A percentile compares a stretch with the other conserved stretches of the same genome.
Evolutionary conservation across 2,329 filamentous ascomycete species (phyloP).

Genomic region (Fusarium poae): DNA sequence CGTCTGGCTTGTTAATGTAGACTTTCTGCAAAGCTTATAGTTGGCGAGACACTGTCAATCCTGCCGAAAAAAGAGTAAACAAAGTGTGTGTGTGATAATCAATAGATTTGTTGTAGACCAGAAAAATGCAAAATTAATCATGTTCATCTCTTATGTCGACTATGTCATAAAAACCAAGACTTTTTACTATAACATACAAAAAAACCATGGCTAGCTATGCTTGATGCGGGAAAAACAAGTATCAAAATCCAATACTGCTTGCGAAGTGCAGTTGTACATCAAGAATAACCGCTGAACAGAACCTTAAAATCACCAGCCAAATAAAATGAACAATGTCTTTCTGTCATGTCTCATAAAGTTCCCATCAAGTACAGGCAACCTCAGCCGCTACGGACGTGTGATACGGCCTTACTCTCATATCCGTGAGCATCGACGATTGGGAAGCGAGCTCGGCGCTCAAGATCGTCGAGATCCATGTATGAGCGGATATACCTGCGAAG

Average conservation of each 20-base stretch:
- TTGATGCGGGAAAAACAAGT: constrained; percentile 21
- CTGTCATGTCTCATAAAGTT: constrained; percentile 23
- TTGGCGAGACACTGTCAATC: too few species aligned
- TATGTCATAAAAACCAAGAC: neutral
- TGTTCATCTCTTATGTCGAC: neutral
- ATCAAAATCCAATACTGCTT: constrained; percentile 27
- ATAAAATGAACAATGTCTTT: neutral
- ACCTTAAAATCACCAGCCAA: constrained; percentile 3
- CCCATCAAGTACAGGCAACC: neutral
- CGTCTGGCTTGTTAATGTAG: neutral
- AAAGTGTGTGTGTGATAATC: neutral
- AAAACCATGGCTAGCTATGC: constrained; percentile 39
- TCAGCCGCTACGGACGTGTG: constrained; percentile 50
- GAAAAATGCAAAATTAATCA: neutral
- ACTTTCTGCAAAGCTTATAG: neutral
- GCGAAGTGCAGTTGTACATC: constrained; percentile 17
- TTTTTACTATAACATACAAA: constrained; percentile 20
- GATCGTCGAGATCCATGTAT: constrained; percentile 82
- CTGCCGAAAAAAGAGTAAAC: too few species aligned
- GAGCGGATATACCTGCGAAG: constrained; percentile 83
- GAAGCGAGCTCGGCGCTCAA: constrained; percentile 81
- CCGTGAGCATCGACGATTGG: constrained; percentile 72
- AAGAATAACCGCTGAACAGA: constrained; percentile 30
- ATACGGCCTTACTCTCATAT: constrained; percentile 60
- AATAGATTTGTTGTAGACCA: neutral